Conservation (phyloP, 176 grass and related monocot species). For the Phoenix dactylifera region DNA sequence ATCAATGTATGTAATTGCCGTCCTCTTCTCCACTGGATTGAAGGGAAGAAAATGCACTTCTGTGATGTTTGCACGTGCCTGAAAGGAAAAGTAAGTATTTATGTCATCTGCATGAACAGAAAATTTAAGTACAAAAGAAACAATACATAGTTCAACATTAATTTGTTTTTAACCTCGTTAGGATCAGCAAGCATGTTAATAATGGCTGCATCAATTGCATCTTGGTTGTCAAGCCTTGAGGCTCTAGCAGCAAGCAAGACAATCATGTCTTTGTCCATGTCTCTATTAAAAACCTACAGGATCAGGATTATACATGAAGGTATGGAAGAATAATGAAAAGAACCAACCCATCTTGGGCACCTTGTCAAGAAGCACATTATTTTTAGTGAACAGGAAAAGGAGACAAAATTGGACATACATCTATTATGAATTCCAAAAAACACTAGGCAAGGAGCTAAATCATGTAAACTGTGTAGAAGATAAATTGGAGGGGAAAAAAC, state of each 20-base stretch:
- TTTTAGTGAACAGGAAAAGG: no score
- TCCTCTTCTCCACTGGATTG: slow-evolving; percentile 78
- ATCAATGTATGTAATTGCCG: slow-evolving; percentile 74
- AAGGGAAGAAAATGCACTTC: slow-evolving; percentile 84
- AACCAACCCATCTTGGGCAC: no score
- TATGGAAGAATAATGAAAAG: no score
- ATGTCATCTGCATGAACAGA: no score
- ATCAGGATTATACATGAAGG: background rate
- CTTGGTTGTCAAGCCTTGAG: slow-evolving; percentile 70
- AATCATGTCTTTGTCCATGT: slow-evolving; percentile 60
- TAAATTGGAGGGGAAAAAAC: no score
- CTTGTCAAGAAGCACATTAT: no score
- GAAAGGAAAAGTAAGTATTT: background rate
- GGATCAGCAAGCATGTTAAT: slow-evolving; percentile 75
- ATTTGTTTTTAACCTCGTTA: slow-evolving; percentile 43
- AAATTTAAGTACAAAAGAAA: no score
- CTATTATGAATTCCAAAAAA: no score
- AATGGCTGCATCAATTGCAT: slow-evolving; percentile 78
- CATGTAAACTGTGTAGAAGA: no score
- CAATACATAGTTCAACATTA: no score
- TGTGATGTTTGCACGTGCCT: slow-evolving; percentile 73
- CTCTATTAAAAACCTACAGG: slow-evolving; percentile 53
- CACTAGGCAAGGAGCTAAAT: no score
- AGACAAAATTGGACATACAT: no score
- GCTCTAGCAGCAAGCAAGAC: slow-evolving; percentile 72